These are phyloP conservation scores for Endocalyx cinctus DNA, from an alignment of 2,329 filamentous ascomycete species.

Conservation along the genomic window DNA sequence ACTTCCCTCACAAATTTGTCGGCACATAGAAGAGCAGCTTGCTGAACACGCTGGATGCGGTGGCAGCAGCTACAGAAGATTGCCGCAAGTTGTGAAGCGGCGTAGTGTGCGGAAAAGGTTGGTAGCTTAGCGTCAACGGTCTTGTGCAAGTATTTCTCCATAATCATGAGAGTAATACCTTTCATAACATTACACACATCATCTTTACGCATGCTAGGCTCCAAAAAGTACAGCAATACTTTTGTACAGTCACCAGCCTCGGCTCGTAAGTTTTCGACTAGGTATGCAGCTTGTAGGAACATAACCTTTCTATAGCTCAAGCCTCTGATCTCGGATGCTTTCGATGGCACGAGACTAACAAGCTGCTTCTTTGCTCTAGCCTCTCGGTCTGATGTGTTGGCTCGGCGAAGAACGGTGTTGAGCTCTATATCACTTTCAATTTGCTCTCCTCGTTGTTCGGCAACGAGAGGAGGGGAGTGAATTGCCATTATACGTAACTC, in stretches of 20 bases:
- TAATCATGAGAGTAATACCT: slow-evolving; percentile 59
- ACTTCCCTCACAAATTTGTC: slow-evolving; percentile 81
- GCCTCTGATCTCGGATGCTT: slow-evolving; percentile 71
- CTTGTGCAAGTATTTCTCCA: slow-evolving; percentile 74
- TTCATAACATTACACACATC: slow-evolving; percentile 64
- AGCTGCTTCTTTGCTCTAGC: slow-evolving; percentile 77
- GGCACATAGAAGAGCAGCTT: slow-evolving; percentile 76
- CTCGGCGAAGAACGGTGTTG: slow-evolving; percentile 85
- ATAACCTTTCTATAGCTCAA: slow-evolving; percentile 87
- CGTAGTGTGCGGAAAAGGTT: slow-evolving; percentile 82
- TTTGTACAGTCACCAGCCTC: slow-evolving; percentile 86
- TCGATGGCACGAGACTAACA: slow-evolving; percentile 66
- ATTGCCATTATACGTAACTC: slow-evolving; percentile 82
- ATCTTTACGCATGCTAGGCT: slow-evolving; percentile 70
- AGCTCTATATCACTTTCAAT: slow-evolving; percentile 95
- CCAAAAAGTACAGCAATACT: slow-evolving; percentile 87
- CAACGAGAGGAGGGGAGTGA: slow-evolving; percentile 80
- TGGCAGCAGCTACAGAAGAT: slow-evolving; percentile 91
- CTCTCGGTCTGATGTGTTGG: slow-evolving; percentile 74
- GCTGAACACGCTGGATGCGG: slow-evolving; percentile 85
- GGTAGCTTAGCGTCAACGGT: slow-evolving; percentile 67
- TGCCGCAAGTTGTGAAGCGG: slow-evolving; percentile 79
- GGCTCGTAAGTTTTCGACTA: slow-evolving; percentile 85
- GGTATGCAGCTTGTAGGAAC: slow-evolving; percentile 83
- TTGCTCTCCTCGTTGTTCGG: slow-evolving; percentile 83